Evolutionary conservation across 148 eudicot genomes (phyloP), one percentile per base, ranked within the genome.

Genomic region (Vaccinium corymbosum): DNA sequence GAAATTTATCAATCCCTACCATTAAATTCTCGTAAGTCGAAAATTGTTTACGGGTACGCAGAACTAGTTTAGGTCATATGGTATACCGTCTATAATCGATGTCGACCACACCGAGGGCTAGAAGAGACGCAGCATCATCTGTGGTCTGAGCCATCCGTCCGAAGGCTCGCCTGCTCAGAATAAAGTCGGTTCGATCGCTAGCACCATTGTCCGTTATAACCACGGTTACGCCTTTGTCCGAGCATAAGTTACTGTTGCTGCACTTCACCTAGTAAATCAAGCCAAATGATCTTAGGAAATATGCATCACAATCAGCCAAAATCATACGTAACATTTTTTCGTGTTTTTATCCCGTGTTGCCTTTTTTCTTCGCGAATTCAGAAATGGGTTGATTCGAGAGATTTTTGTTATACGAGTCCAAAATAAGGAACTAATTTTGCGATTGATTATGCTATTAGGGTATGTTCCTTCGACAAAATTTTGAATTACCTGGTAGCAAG

Each of bases 171-270:
- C 85, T 84, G 80, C 94, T 94, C 81, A 94, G 88, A 35, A 94
- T 91, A 25, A 94, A 94, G 81, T 90, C 93, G 1, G 94, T 91
- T 22, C 80, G 50, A 35, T 89, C 90, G 80, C 95, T 85, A 0
- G 91, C 79, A 19, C 97, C 97, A 27, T 85, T 89, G 80, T 94
- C 98, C 6, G 98, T 94, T 82, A 94, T 85, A 71, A 90, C 94
- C 29, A 91, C 80, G 4, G 90, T 91, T 51, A 84, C 95, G 12
- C 98, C 98, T 70, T 90, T 80, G 70, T 94, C 94, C 0, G 98
- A 88, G 90, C 98, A 94, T 64, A 84, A 87, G 29, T 85, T 62
- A 62, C 87, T 82, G 83, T 90, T 87, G 78, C 88, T 91, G 89
- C 98, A 93, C 90, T 91, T 90, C 66, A 93, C 95, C 95, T 94